These are phyloP conservation scores for Fusarium tuaranense DNA, from an alignment of 2,329 filamentous ascomycete genomes.

Conservation along the genomic window DNA sequence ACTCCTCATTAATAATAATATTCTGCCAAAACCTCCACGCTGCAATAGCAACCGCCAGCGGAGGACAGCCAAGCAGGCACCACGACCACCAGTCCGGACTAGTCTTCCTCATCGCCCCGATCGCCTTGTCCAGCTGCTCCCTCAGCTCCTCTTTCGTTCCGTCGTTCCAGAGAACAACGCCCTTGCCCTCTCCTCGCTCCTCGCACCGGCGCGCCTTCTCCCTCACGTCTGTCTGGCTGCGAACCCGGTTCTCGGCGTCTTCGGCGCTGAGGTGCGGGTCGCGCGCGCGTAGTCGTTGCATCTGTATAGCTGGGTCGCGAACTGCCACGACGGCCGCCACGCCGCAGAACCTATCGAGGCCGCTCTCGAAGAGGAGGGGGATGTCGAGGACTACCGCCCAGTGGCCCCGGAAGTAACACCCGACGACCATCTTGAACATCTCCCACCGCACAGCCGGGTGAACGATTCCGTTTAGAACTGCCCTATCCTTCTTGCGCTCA, in stretches of 20 bases:
- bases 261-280: constrained; percentile 84
- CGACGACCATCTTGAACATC: constrained; percentile 81
- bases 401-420: constrained; percentile 77
- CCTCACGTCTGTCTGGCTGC: constrained; percentile 86
- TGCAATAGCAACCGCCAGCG: constrained; percentile 76
- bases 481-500: constrained; percentile 77
- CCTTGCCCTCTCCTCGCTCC: constrained; percentile 71
- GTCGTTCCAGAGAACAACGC: constrained; percentile 94
- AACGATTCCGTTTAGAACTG: constrained; percentile 87
- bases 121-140: constrained; percentile 72
- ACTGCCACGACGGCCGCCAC: constrained; percentile 90
- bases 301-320: constrained; percentile 82
- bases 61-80: constrained; percentile 76
- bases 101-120: constrained; percentile 69
- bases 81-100: constrained; percentile 91
- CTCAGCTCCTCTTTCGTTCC: constrained; percentile 76
- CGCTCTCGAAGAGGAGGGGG: constrained; percentile 89
- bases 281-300: constrained; percentile 78
- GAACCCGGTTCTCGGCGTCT: constrained; percentile 88
- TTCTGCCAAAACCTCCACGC: constrained; percentile 81
- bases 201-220: constrained; percentile 84
- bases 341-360: constrained; percentile 87
- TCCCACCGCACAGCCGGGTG: constrained; percentile 89
- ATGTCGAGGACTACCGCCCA: constrained; percentile 96
- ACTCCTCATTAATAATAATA: constrained; percentile 74